These are phyloP conservation scores for Pseudogymnoascus sp. DNA, from an alignment of 2,329 filamentous ascomycete species.

Conservation along the genomic window DNA sequence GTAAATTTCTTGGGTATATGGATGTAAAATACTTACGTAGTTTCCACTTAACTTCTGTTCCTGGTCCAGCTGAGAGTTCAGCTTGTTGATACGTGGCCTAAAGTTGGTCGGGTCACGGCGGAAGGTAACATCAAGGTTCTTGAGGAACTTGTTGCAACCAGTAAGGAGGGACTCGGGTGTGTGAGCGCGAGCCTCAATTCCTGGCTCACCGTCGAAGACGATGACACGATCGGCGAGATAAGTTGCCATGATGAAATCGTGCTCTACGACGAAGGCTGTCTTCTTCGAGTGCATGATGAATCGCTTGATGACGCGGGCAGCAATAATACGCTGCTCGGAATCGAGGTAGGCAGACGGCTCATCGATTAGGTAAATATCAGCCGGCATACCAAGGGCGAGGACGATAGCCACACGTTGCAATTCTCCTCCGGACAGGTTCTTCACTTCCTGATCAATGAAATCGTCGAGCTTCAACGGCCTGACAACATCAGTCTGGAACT, in stretches of 20 bases:
- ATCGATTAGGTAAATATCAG: constrained; percentile 97
- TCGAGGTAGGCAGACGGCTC: constrained; percentile 97
- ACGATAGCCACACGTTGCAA: constrained; percentile 98
- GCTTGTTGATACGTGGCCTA: constrained; percentile 97
- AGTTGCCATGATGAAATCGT: constrained; percentile 97
- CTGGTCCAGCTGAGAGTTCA: constrained; percentile 89
- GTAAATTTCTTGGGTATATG: constrained; percentile 13
- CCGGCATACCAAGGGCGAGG: constrained; percentile 86
- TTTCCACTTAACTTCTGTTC: constrained; percentile 93
- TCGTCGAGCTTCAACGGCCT: constrained; percentile 99
- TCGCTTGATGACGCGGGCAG: constrained; percentile 94
- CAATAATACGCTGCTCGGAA: constrained; percentile 97
- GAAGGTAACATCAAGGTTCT: constrained; percentile 97
- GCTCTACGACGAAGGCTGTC: constrained; percentile 97
- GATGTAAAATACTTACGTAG: constrained; percentile 57
- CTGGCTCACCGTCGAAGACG: constrained; percentile 93
- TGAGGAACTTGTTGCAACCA: constrained; percentile 92
- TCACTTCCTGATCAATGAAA: constrained; percentile 99
- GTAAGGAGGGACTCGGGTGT: constrained; percentile 85
- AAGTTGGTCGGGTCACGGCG: constrained; percentile 93
- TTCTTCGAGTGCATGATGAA: constrained; percentile 99
- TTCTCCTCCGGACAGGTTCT: constrained; percentile 98
- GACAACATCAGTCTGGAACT: constrained; percentile 99
- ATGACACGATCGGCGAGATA: constrained; percentile 86
- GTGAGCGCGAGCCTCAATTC: constrained; percentile 81